phyloP scores from a whole-genome alignment of 176 grass and related monocot genomes.

The Dendrocalamus sinicus region DNA sequence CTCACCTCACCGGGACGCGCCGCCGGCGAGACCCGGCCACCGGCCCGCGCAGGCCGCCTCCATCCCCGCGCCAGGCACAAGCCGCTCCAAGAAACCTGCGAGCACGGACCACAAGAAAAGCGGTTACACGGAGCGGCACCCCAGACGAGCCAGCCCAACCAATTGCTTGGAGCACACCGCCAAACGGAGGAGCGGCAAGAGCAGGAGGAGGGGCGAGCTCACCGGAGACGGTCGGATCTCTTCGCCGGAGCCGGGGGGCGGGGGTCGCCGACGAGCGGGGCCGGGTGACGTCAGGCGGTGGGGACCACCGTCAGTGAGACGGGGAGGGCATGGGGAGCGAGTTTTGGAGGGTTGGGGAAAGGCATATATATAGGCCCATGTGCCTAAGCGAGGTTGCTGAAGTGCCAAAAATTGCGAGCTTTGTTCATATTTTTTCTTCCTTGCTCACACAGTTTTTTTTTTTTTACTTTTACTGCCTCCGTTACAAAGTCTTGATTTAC shows the following conservation, averaged over 20 bases:
- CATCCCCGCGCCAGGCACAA: slow-evolving; percentile 49
- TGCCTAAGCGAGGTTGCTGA: neutral
- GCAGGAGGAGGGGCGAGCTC: neutral
- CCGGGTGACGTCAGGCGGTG: slow-evolving; percentile 45
- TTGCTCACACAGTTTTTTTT: neutral
- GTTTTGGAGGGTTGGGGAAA: slow-evolving; percentile 32
- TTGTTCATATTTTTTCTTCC: neutral
- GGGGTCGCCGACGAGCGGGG: slow-evolving; percentile 34
- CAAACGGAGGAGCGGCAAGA: neutral
- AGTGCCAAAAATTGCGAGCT: slow-evolving; percentile 19
- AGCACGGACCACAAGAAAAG: neutral
- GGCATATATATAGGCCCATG: slow-evolving; percentile 57
- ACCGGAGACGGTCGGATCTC: slow-evolving; percentile 42
- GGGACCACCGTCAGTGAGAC: slow-evolving; percentile 62
- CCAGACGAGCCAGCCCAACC: neutral
- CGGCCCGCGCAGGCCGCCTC: slow-evolving; percentile 28
- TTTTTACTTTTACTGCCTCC: slow-evolving; percentile 41
- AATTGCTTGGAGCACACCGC: neutral
- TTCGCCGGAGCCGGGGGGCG: neutral
- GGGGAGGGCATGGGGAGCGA: slow-evolving; percentile 39
- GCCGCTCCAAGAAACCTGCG: slow-evolving; percentile 47
- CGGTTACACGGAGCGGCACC: slow-evolving; percentile 34
- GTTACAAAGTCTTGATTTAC: slow-evolving; percentile 35
- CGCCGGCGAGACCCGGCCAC: slow-evolving; percentile 48
- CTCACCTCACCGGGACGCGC: slow-evolving; percentile 38